Percentiles rank a stretch among this genome's conserved stretches.
Evolutionary conservation across 2,329 filamentous ascomycete genomes (phyloP).

Genomic region (Penicillium sp.): DNA sequence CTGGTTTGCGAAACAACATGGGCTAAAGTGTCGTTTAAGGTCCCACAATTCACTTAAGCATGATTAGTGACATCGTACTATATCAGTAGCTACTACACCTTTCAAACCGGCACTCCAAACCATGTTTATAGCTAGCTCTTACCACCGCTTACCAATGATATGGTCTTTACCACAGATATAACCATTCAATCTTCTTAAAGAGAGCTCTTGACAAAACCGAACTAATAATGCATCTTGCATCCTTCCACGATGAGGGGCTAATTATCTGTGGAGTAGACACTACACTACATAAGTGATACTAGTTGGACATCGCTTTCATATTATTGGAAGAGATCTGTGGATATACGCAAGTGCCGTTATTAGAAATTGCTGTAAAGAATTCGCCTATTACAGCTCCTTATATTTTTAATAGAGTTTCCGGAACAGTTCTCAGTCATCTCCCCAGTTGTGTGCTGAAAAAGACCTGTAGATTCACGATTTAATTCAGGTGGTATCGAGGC

Average conservation of each 20-base stretch:
- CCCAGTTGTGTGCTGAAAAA: too few relatives aligned
- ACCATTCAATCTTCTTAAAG: too few relatives aligned
- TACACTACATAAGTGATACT: neutral
- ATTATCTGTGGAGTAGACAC: neutral
- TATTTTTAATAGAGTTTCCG: too few relatives aligned
- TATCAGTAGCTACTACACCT: neutral
- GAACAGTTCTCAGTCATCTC: too few relatives aligned
- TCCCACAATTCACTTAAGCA: neutral
- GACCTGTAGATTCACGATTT: too few relatives aligned
- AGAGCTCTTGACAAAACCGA: too few relatives aligned
- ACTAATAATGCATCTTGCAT: too few relatives aligned
- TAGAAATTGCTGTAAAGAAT: neutral
- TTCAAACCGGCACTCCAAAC: too few relatives aligned
- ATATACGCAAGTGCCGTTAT: neutral
- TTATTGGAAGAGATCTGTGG: neutral
- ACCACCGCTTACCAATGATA: too few relatives aligned
- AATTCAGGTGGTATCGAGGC: too few relatives aligned
- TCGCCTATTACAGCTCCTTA: neutral
- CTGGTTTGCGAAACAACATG: conserved; percentile 14
- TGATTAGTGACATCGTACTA: neutral
- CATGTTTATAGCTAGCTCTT: too few relatives aligned
- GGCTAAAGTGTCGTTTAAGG: conserved; percentile 6
- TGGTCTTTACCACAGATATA: too few relatives aligned
- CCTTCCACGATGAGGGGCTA: neutral
- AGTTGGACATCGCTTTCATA: neutral